Conservation (phyloP, 192 early-diverging fungal genomes). For the Entomortierella beljakovae region DNA sequence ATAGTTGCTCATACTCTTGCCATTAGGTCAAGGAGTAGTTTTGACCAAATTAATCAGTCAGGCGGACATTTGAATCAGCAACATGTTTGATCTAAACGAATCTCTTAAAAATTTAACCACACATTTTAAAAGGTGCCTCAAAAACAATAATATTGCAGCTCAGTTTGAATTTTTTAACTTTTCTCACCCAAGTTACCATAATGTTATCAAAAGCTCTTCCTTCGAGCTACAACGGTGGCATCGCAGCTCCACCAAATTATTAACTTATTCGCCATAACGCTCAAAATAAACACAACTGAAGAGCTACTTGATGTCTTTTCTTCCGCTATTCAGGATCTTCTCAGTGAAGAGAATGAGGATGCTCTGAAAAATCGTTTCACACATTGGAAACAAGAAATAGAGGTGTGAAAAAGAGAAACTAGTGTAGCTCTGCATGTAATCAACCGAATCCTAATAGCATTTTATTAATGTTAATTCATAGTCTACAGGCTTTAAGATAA, state of each 20-base stretch:
- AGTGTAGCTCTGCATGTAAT: neutral
- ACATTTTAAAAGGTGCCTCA: no score
- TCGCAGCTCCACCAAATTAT: neutral
- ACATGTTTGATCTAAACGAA: no score
- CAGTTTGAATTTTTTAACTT: no score
- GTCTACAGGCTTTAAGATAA: neutral
- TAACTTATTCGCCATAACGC: neutral
- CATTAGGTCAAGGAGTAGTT: no score
- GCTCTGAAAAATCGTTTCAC: neutral
- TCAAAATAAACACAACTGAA: neutral
- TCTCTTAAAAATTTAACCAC: no score
- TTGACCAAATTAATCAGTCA: no score
- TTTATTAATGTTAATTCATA: neutral
- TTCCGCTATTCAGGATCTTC: neutral
- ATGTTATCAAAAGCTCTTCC: neutral
- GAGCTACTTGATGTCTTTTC: neutral
- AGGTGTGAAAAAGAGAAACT: neutral
- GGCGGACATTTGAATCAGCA: no score
- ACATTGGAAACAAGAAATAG: neutral
- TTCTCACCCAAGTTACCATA: no score
- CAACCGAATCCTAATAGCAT: neutral
- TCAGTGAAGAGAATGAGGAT: neutral
- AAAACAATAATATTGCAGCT: no score
- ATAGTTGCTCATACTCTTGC: no score
- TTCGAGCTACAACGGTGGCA: neutral